phyloP scores from a whole-genome alignment of 495 filamentous ascomycete species.

The Neurospora pannonica region DNA sequence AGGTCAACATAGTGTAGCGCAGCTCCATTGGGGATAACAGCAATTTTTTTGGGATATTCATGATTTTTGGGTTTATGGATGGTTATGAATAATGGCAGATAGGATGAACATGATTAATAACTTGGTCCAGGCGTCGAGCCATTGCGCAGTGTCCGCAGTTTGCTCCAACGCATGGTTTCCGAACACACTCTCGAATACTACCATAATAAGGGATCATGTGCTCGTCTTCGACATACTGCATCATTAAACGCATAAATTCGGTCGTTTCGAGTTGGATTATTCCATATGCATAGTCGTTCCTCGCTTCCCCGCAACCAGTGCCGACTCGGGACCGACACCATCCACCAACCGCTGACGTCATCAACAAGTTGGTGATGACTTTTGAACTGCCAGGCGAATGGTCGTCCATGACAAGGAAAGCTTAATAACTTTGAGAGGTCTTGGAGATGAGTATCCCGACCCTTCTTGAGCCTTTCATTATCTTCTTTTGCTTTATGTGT shows the following conservation, averaged over 20 bases:
- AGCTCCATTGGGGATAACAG: background rate
- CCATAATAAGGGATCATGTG: background rate
- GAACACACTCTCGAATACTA: background rate
- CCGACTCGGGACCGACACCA: background rate
- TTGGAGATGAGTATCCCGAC: background rate
- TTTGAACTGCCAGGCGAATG: background rate
- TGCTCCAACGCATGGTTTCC: background rate
- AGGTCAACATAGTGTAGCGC: slow-evolving; percentile 3
- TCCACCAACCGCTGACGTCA: background rate
- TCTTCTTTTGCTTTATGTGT: background rate
- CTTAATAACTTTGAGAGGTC: background rate
- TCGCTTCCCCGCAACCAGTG: background rate
- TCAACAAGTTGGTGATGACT: background rate
- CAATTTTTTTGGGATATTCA: background rate
- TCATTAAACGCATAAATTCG: background rate
- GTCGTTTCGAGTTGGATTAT: background rate
- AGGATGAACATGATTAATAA: background rate
- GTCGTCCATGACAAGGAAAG: background rate
- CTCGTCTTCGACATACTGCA: background rate
- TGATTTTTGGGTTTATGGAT: slow-evolving; percentile 1
- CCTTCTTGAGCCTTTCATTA: background rate
- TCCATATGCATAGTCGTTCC: background rate
- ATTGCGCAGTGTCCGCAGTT: background rate
- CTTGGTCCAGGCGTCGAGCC: background rate
- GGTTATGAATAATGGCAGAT: background rate